These are phyloP conservation scores for Flaveria ramosissima DNA, from an alignment of 129 eudicot species.

Conservation along the genomic window DNA sequence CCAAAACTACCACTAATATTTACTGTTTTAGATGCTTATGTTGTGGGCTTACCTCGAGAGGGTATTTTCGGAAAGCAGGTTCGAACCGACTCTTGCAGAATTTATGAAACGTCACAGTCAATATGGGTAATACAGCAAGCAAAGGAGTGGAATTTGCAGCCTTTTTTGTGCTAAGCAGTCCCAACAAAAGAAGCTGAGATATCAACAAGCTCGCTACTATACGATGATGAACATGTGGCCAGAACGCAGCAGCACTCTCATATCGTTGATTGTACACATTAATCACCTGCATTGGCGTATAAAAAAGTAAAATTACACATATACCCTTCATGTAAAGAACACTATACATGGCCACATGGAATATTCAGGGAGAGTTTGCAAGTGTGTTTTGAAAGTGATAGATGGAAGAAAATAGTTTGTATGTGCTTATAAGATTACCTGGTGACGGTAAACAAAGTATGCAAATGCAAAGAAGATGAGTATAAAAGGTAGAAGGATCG, in stretches of 20 bases:
- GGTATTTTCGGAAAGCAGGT: constrained; percentile 86
- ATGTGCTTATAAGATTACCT: constrained; percentile 45
- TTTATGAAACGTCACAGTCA: constrained; percentile 73
- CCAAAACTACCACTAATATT: constrained; percentile 2
- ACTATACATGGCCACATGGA: neutral
- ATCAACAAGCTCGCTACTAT: constrained; percentile 83
- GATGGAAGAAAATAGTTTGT: constrained; percentile 1
- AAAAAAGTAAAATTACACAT: constrained; percentile 7
- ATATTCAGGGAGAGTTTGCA: neutral
- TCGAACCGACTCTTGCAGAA: constrained; percentile 89
- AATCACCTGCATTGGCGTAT: constrained; percentile 50
- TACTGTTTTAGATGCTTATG: neutral
- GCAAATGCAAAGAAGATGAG: constrained; percentile 84
- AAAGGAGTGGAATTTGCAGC: constrained; percentile 89
- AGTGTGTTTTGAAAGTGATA: neutral
- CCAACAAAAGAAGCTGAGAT: constrained; percentile 85
- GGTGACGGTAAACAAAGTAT: constrained; percentile 90
- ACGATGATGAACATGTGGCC: constrained; percentile 96
- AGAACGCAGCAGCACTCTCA: constrained; percentile 88
- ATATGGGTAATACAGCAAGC: constrained; percentile 58
- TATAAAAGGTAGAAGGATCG: constrained; percentile 85
- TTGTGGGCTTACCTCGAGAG: constrained; percentile 68
- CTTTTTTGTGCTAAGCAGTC: constrained; percentile 81
- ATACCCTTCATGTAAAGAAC: constrained; percentile 11
- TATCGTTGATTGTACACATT: constrained; percentile 88